Conservation (phyloP, 2,329 filamentous ascomycete species). For the Epichloe elymi region DNA sequence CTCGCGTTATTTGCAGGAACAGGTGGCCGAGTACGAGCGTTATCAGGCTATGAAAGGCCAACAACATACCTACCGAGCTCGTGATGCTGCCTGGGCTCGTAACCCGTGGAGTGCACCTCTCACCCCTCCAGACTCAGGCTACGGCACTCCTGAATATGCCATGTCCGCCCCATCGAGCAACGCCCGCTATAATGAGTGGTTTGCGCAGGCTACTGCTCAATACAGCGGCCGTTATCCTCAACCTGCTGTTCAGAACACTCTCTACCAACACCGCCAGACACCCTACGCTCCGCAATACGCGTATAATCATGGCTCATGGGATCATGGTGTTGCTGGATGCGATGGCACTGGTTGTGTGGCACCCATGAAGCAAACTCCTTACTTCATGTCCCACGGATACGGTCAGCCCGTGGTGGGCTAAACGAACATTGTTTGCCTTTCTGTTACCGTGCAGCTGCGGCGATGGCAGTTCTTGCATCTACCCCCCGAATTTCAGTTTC, state of each 20-base stretch:
- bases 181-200: conserved; percentile 45
- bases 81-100: conserved; percentile 31
- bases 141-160: conserved; percentile 46
- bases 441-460: neutral
- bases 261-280: conserved; percentile 28
- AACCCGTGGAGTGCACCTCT: conserved; percentile 36
- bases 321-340: conserved; percentile 36
- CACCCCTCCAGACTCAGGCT: conserved; percentile 48
- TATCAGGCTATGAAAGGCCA: conserved; percentile 32
- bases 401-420: conserved; percentile 43
- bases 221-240: conserved; percentile 33
- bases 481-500: too few relatives aligned
- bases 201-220: conserved; percentile 30
- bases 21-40: conserved; percentile 40
- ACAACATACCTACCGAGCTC: conserved; percentile 27
- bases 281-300: conserved; percentile 30
- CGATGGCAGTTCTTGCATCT: neutral
- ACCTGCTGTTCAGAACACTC: conserved; percentile 25
- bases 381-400: conserved; percentile 36
- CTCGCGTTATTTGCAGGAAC: conserved; percentile 39
- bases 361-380: conserved; percentile 31
- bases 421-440: conserved; percentile 4
- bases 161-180: conserved; percentile 42
- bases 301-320: conserved; percentile 36
- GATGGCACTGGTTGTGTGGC: conserved; percentile 33